These are phyloP conservation scores for Boehmeria nivea DNA, from an alignment of 306 rosid genomes.

Conservation along the genomic window DNA sequence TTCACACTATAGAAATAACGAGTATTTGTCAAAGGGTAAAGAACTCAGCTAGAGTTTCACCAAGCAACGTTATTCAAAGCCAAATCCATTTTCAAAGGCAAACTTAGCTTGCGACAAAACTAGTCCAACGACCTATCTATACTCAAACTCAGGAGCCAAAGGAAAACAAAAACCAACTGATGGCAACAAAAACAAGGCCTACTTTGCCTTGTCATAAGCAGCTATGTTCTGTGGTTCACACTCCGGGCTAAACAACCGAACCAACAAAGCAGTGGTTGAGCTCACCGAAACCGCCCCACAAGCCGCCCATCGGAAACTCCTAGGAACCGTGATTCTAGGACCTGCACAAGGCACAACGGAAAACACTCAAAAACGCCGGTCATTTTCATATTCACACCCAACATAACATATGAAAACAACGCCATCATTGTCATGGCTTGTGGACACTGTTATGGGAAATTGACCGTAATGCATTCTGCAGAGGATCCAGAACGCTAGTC, in stretches of 20 bases:
- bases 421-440: no score
- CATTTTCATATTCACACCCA: no score
- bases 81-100: slow-evolving; percentile 1
- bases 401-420: no score
- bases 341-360: slow-evolving; percentile 43
- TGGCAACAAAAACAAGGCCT: background rate
- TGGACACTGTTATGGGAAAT: no score
- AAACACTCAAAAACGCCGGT: background rate
- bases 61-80: no score
- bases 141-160: background rate
- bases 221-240: slow-evolving; percentile 97
- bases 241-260: slow-evolving; percentile 80
- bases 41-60: no score
- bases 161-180: background rate
- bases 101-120: background rate
- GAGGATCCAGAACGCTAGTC: slow-evolving; percentile 78
- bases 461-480: slow-evolving; percentile 82
- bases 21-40: no score
- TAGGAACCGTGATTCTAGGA: slow-evolving; percentile 72
- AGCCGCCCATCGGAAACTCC: slow-evolving; percentile 87
- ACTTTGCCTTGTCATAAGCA: slow-evolving; percentile 69
- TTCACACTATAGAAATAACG: no score
- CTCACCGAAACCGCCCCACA: slow-evolving; percentile 74
- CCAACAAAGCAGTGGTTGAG: slow-evolving; percentile 80
- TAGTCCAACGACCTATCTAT: slow-evolving; percentile 1